Evolutionary conservation across 352 stramenopile species (phyloP).

Genomic region (Pythium dissimile): DNA sequence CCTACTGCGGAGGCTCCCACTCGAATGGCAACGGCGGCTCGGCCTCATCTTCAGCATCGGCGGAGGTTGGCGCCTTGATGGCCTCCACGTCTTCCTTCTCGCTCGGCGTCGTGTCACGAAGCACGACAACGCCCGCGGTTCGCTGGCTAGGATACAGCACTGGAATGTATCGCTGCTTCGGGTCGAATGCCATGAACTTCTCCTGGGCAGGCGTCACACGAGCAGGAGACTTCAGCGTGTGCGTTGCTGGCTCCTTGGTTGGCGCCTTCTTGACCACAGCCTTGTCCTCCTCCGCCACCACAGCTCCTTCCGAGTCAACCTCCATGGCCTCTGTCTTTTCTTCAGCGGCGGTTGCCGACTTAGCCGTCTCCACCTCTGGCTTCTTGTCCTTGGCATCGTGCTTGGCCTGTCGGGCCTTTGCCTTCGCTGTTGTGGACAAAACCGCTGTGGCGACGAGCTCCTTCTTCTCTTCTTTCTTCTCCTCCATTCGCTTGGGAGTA

Average conservation of each 20-base stretch:
- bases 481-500: constrained; percentile 96
- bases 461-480: constrained; percentile 99
- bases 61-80: constrained; percentile 88
- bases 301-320: constrained; percentile 50
- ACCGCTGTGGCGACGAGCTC: constrained; percentile 97
- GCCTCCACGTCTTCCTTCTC: constrained; percentile 93
- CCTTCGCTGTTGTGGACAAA: constrained; percentile 97
- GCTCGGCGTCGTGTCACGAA: constrained; percentile 92
- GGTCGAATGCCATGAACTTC: constrained; percentile 87
- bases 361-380: constrained; percentile 24
- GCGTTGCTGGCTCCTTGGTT: constrained; percentile 91
- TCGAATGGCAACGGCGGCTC: constrained; percentile 96
- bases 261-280: constrained; percentile 73
- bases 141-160: constrained; percentile 68
- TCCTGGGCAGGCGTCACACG: constrained; percentile 93
- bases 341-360: constrained; percentile 24
- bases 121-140: constrained; percentile 92
- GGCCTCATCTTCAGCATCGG: constrained; percentile 92
- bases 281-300: constrained; percentile 31
- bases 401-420: constrained; percentile 92
- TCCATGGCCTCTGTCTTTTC: constrained; percentile 75
- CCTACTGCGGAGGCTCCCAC: constrained; percentile 87
- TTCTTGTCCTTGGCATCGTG: constrained; percentile 87
- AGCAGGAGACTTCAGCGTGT: constrained; percentile 91
- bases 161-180: constrained; percentile 90